Evolutionary conservation across 108 stramenopile genomes (phyloP), one percentile per base, ranked within the genome.

Genomic region (Epithemia pelagica): DNA sequence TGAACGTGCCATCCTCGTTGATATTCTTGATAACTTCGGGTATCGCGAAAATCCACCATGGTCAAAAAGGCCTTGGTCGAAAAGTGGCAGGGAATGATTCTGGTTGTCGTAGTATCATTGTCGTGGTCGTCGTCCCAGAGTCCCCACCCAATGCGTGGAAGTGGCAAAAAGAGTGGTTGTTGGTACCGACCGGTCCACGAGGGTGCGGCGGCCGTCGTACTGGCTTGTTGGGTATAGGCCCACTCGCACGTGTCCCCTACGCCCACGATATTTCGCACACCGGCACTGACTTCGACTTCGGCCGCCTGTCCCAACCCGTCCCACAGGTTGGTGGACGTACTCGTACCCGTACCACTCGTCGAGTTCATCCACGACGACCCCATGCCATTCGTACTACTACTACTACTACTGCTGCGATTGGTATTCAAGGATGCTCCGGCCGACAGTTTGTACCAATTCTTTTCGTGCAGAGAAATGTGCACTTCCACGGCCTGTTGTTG

Each of bases 371-470:
- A 68, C 59, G 79, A 81, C n/a, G n/a, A n/a, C n/a, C n/a, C n/a
- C n/a, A n/a, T n/a, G n/a, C n/a, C n/a, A n/a, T n/a, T n/a, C 37
- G 15, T 10, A 5, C 5, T 10, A 15, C 10, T 10, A 10, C 10
- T 5, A 46, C 37, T 5, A 10, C 15, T 15, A 15, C 10, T 10
- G 10, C 10, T 15, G 15, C 10, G 5, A 53, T 90, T 87, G 51
- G 85, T 73, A 66, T 89, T 86, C 52, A 93, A 60, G 1, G 88
- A 88, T 15, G 87, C 91, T n/a, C 92, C 92, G 25, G 88, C 75
- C 59, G 90, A 83, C 10, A 90, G 60, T 27, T 74, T 76, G 66
- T 90, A 93, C 92, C 88, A 93, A 10, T 82, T 82, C 75, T 90
- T 90, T 71, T 93, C 92, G 52, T 87, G 75, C 30, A 93, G 62